Base-by-base conservation (phyloP, 495 filamentous ascomycete genomes). In the Tuber brumale region DNA sequence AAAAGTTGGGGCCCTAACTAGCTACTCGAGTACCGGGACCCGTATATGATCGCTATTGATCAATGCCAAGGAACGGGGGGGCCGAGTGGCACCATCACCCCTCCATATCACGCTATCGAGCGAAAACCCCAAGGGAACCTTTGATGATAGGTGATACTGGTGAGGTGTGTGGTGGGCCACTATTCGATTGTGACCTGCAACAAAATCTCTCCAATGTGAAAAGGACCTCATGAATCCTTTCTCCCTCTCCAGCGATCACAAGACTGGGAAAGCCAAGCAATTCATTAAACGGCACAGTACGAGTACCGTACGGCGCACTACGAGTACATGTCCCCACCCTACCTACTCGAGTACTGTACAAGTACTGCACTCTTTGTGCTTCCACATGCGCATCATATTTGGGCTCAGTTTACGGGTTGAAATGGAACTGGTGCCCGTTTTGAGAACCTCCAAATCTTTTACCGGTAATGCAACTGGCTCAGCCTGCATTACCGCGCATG, bases 31-130 rank as follows among this genome's bases (percentile, higher is more conserved):
- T 31, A 8, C 27, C 57, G 14, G 27, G 2, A 39, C 37, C 37
- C 37, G 37, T 61, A 61, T 35, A 66, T 35, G 57, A 66, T 66
- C 57, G 57, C 57, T 19, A 6, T 27, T 66, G 57, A 35, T 66
- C 14, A 19, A 35, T 66, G 57, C 57, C 57, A 66, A 66, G 57
- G 57, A 3, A 66, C 57, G 27, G 57, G 12, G 27, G 57, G 57
- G 27, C 70, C 42, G n/a, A 69, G 72, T 80, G 76, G 73, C 78
- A 75, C 75, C 76, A 78, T 78, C 75, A 12, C 75, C 43, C 75
- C 75, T 57, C 70, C 77, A 23, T 42, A 79, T 80, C 74, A 69
- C 78, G 77, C 46, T 76, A 80, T 79, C 77, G 45, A n/a, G 14
- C 6, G 27, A 35, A 19, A n/a, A n/a, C n/a, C 12, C 4, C 57